Evolutionary conservation across 257 asterid genomes (phyloP).

Genomic region (Nicotiana noctiflora): DNA sequence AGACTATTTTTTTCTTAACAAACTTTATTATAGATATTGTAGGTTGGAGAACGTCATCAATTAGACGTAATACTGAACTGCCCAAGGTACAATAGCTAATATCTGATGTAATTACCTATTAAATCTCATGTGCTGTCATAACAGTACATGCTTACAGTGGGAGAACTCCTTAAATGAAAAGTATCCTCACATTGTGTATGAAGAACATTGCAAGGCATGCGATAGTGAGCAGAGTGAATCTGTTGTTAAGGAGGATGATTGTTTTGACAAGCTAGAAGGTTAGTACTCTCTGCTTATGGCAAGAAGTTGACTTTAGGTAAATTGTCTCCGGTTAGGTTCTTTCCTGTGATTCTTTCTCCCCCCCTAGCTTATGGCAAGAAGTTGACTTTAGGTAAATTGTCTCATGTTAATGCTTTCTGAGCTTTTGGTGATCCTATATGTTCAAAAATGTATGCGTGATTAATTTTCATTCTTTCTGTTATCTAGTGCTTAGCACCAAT

Average conservation of each 20-base stretch:
- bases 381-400: neutral
- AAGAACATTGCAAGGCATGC: constrained; percentile 88
- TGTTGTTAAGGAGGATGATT: constrained; percentile 31
- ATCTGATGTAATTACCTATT: constrained; percentile 8
- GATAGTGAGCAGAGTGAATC: constrained; percentile 48
- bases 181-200: constrained; percentile 90
- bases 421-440: neutral
- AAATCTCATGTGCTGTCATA: neutral
- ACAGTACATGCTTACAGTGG: constrained; percentile 51
- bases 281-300: constrained; percentile 13
- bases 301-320: neutral
- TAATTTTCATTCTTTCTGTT: neutral
- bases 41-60: constrained; percentile 98
- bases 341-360: neutral
- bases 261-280: constrained; percentile 80
- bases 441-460: neutral
- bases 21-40: constrained; percentile 59
- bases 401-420: neutral
- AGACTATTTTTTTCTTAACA: constrained; percentile 30
- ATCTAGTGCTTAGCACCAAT: neutral
- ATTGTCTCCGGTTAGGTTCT: neutral
- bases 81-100: constrained; percentile 57
- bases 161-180: constrained; percentile 68
- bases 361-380: neutral
- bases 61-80: constrained; percentile 79